A percentile compares a stretch with the other conserved stretches of the same genome.
These are phyloP conservation scores for Scutellaria minor DNA, from an alignment of 257 asterid genomes.

Conservation along the genomic window DNA sequence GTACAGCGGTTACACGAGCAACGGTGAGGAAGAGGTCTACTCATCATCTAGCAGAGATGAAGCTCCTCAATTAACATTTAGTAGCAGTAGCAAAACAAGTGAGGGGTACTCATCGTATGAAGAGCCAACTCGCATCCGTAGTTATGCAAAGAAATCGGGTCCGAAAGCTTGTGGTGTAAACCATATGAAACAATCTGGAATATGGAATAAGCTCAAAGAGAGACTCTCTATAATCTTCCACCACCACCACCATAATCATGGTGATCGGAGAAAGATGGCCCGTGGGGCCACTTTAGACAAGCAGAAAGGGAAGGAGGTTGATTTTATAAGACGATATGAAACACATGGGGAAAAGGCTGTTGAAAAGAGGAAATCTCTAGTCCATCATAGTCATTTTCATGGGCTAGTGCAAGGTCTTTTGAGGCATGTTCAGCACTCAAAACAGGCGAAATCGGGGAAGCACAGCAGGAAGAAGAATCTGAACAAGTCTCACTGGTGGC, in stretches of 20 bases:
- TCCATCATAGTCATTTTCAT: slow-evolving; percentile 41
- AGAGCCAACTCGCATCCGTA: no score
- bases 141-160: slow-evolving; percentile 35
- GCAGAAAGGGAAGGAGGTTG: slow-evolving; percentile 34
- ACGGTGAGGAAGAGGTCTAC: slow-evolving; percentile 41
- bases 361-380: slow-evolving; percentile 51
- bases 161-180: slow-evolving; percentile 34
- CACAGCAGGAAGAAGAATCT: slow-evolving; percentile 40
- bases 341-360: slow-evolving; percentile 43
- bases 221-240: slow-evolving; percentile 60
- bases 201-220: slow-evolving; percentile 65
- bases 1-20: slow-evolving; percentile 38
- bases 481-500: slow-evolving; percentile 48
- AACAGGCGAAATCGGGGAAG: slow-evolving; percentile 44
- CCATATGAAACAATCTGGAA: slow-evolving; percentile 42
- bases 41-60: slow-evolving; percentile 41
- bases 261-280: slow-evolving; percentile 31
- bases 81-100: slow-evolving; percentile 33
- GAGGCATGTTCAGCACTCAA: slow-evolving; percentile 56
- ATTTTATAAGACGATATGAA: slow-evolving; percentile 39
- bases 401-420: slow-evolving; percentile 58
- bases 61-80: slow-evolving; percentile 33
- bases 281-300: slow-evolving; percentile 33
- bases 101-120: not conserved
- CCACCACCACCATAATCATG: slow-evolving; percentile 60